Conservation (phyloP, 306 rosid species). For the Hippophae tibetana region DNA sequence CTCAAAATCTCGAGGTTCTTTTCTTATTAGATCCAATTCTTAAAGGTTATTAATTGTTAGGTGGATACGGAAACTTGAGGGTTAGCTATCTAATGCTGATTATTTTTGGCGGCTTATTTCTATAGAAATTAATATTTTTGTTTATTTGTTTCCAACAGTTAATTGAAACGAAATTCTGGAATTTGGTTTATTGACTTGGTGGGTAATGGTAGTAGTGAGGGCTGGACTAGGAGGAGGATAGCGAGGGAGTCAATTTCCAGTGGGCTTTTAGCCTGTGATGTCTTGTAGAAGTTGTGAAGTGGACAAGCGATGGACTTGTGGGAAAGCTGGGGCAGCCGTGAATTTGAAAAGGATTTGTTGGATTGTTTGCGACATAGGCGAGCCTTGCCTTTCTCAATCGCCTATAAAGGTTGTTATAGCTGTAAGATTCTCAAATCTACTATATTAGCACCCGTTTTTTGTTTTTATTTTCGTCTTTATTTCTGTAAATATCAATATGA, state of each 20-base stretch:
- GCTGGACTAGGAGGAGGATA: constrained; percentile 14
- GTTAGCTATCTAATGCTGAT: too few species aligned
- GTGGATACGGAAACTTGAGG: too few species aligned
- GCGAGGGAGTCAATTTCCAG: constrained; percentile 15
- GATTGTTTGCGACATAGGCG: constrained; percentile 62
- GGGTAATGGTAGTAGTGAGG: constrained; percentile 18
- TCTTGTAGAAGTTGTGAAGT: constrained; percentile 37
- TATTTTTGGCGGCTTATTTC: too few species aligned
- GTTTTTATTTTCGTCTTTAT: background rate
- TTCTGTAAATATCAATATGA: background rate
- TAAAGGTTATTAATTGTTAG: too few species aligned
- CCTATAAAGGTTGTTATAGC: constrained; percentile 61
- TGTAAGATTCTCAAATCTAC: constrained; percentile 36
- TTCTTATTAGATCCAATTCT: background rate
- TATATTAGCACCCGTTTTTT: too few species aligned
- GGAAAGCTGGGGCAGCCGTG: constrained; percentile 42
- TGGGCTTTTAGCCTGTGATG: constrained; percentile 33
- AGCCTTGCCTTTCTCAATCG: constrained; percentile 71
- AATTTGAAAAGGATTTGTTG: constrained; percentile 58
- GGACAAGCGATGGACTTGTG: constrained; percentile 60
- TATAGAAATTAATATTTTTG: background rate
- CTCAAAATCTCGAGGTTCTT: background rate
- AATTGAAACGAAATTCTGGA: constrained; percentile 2
- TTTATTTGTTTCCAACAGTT: background rate
- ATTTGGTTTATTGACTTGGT: background rate